Evolutionary conservation across 2,329 filamentous ascomycete species (phyloP), one percentile per base, ranked within the genome.

Genomic region (Beauveria scarabaeidicola): DNA sequence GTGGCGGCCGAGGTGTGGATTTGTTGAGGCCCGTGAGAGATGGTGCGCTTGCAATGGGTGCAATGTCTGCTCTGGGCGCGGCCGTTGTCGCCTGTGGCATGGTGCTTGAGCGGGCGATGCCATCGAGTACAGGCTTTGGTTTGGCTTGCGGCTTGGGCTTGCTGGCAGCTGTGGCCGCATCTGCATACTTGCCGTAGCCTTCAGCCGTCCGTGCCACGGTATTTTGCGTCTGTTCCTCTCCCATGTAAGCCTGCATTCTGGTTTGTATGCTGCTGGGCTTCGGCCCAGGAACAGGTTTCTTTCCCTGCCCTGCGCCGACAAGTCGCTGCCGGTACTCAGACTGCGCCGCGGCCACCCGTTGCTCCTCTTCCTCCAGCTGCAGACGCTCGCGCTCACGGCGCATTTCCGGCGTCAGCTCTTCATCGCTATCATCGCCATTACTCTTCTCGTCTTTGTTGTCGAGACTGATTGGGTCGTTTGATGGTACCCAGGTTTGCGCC

Each of bases 161-260:
- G 63, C 63, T 72, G n/a, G 70, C 67, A 4, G 69, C 66, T 17
- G 72, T 66, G 5, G 74, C 71, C 3, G 74, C 72, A 63, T 86
- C 89, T 21, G 92, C 91, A 71, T 89, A 97, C 62, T 87, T 87
- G 8, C 94, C 94, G 70, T 97, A 97, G 0, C 93, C 93, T 64
- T 92, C 87, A 1, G 92, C 92, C 0, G 91, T 96, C 53, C 79
- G 75, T 15, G 86, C 85, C 29, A 83, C 81, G 15, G 76, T 74
- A 1, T 80, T 70, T 1, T 79, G 74, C 64, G 79, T 85, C 66
- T 85, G 84, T 44, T 88, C 90, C 68, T 97, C 92, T 62, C 86
- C 87, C 17, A 99, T 77, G 53, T 97, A 78, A 53, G 84, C 90
- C 75, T 95, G 90, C 58, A 99, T 90, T 64, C 93, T 87, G 69